Percentiles rank a stretch among this genome's conserved stretches.
phyloP scores from a whole-genome alignment of 2,329 filamentous ascomycete species.

The Trichoderma gracile region DNA sequence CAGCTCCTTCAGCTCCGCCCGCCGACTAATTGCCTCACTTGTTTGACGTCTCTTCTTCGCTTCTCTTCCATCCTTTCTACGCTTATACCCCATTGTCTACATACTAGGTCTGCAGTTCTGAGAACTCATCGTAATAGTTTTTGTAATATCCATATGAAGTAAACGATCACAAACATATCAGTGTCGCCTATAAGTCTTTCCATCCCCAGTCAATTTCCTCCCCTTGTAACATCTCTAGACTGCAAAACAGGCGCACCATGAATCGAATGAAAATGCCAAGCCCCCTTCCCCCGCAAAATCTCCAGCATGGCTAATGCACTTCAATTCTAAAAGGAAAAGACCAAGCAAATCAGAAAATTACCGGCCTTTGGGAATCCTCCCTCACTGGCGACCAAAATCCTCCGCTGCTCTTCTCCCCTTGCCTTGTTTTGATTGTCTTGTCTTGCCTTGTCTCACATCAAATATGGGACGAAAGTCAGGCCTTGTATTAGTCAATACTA shows the following conservation, averaged over 20 bases:
- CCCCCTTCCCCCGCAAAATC: slow-evolving; percentile 17
- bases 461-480: neutral
- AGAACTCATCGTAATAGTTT: too few species aligned
- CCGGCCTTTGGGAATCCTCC: neutral
- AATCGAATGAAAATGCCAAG: neutral
- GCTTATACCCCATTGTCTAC: too few species aligned
- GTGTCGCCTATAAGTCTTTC: neutral
- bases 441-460: slow-evolving; percentile 6
- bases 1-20: neutral
- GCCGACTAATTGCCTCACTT: neutral
- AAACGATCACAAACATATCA: too few species aligned
- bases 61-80: neutral
- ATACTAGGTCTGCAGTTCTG: too few species aligned
- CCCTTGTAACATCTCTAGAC: neutral
- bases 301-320: neutral
- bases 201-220: neutral
- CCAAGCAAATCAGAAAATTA: neutral
- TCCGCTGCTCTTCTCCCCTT: too few species aligned
- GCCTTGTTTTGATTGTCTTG: too few species aligned
- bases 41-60: neutral
- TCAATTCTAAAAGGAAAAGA: too few species aligned
- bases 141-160: too few species aligned
- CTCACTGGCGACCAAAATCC: too few species aligned
- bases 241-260: too few species aligned
- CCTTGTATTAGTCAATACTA: neutral